Base-by-base conservation (phyloP, 805 yeast species). In the Wickerhamiella cacticola region DNA sequence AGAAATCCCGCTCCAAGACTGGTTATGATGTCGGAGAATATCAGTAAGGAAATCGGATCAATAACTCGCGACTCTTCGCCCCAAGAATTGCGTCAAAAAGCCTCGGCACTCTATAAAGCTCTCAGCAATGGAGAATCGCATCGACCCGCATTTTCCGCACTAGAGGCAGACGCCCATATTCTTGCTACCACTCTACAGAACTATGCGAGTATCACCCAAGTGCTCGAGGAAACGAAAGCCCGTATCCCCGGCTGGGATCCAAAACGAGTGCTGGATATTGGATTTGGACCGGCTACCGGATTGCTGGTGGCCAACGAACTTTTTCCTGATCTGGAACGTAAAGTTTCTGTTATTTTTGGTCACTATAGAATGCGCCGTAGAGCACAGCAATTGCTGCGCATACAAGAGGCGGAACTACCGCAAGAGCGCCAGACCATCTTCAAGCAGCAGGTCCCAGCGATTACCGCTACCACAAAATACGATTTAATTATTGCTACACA, bases 241-340 rank as follows among this genome's bases (percentile, higher is more conserved):
- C 68, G 88, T 35, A 61, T 71, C 18, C 41, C 41, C 5, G 42
- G 52, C 1, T 83, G 86, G 66, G 62, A 62, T 19, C 96, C 96
- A 0, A 58, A 71, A 24, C 68, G 75, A 4, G 75, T 92, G 0
- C 68, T 92, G 44, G 94, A 85, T 58, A 75, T 85, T 12, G 89
- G 95, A 0, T 79, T 73, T 59, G 97, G 98, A 0, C 97, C 98
- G 1, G 89, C 86, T 1, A 80, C 94, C 0, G 96, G 96, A 1
- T 78, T 92, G 69, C 65, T 88, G 13, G 97, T 94, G 0, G 67
- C 87, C 46, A 85, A 88, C 59, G 95, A 87, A 57, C 56, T 88
- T 1, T 76, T 85, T 78, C 82, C 74, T 65, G 61, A 64, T 16
- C 86, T 94, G 0, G 66, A 65, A 16, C 66, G 68, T 12, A 84